These are phyloP conservation scores for Podaxis sp. DNA, from an alignment of 768 basidiomycete species.

Conservation along the genomic window DNA sequence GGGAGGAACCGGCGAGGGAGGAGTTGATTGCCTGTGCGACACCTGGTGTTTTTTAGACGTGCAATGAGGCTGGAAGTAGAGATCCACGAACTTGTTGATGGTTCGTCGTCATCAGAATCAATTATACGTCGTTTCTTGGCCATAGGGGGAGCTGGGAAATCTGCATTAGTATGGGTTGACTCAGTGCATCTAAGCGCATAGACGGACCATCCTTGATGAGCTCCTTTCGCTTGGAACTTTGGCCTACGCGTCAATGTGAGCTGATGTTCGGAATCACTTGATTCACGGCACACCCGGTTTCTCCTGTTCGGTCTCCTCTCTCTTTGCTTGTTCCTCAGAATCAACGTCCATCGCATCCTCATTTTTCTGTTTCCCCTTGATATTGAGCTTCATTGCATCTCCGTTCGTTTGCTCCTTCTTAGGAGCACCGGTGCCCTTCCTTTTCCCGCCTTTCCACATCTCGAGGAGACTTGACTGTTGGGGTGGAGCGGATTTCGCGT, in stretches of 20 bases:
- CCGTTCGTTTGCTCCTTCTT: conserved; percentile 21
- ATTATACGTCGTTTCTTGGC: conserved; percentile 53
- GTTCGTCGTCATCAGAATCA: conserved; percentile 54
- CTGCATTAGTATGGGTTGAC: neutral
- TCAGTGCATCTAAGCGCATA: neutral
- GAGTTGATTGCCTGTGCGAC: conserved; percentile 5
- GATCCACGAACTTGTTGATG: conserved; percentile 12
- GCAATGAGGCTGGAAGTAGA: neutral
- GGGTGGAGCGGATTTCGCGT: conserved; percentile 60
- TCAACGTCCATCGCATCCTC: conserved; percentile 30
- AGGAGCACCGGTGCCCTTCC: conserved; percentile 19
- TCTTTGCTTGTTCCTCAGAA: conserved; percentile 20
- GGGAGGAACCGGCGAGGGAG: conserved; percentile 6
- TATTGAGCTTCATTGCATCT: conserved; percentile 19
- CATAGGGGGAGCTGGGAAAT: conserved; percentile 29
- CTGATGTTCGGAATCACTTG: neutral
- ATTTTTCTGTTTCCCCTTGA: conserved; percentile 19
- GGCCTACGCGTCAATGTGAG: conserved; percentile 22
- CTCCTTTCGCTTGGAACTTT: conserved; percentile 42
- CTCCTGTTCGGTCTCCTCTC: conserved; percentile 15
- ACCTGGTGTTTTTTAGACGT: conserved; percentile 8
- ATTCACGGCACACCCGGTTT: neutral
- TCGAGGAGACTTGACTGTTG: conserved; percentile 80
- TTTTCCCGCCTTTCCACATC: conserved; percentile 60
- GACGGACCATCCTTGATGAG: conserved; percentile 11